Conservation (phyloP, 1,284 basidiomycete species). For the Erythrobasidium hasegawianum region DNA sequence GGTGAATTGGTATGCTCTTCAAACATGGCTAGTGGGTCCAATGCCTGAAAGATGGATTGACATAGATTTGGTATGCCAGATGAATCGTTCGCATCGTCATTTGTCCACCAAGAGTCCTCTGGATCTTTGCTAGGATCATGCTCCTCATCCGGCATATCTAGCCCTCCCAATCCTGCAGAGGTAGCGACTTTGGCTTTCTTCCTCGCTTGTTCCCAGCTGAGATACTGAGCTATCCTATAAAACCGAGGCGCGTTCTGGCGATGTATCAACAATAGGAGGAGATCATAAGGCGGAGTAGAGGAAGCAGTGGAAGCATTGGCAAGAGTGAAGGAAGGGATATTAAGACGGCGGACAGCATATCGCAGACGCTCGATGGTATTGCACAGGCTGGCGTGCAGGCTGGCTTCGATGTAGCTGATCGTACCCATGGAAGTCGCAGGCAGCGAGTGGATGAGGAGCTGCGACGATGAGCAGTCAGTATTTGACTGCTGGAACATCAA, state of each 20-base stretch:
- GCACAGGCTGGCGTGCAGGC: constrained; percentile 11
- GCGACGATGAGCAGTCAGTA: too few relatives aligned
- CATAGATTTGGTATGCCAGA: not conserved
- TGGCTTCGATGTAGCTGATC: constrained; percentile 20
- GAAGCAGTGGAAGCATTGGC: not conserved
- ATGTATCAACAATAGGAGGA: constrained; percentile 20
- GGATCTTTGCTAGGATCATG: constrained; percentile 1
- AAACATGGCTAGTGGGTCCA: constrained; percentile 6
- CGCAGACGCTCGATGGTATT: constrained; percentile 11
- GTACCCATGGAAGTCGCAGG: constrained; percentile 17
- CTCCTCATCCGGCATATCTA: constrained; percentile 23
- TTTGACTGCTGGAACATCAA: too few relatives aligned
- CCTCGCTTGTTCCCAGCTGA: constrained; percentile 20
- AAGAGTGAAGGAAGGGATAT: not conserved
- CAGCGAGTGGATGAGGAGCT: constrained; percentile 28
- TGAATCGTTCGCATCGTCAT: not conserved
- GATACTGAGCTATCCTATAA: constrained; percentile 22
- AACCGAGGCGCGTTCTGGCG: constrained; percentile 25
- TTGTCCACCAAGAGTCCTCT: constrained; percentile 18
- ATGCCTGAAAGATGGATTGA: not conserved
- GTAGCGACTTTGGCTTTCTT: constrained; percentile 30
- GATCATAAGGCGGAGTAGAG: constrained; percentile 9
- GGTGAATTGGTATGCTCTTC: constrained; percentile 2
- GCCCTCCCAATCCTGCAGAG: constrained; percentile 18
- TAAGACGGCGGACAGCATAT: constrained; percentile 8